Conservation (phyloP, 768 basidiomycete genomes). For the Sarcodon aspratus region DNA sequence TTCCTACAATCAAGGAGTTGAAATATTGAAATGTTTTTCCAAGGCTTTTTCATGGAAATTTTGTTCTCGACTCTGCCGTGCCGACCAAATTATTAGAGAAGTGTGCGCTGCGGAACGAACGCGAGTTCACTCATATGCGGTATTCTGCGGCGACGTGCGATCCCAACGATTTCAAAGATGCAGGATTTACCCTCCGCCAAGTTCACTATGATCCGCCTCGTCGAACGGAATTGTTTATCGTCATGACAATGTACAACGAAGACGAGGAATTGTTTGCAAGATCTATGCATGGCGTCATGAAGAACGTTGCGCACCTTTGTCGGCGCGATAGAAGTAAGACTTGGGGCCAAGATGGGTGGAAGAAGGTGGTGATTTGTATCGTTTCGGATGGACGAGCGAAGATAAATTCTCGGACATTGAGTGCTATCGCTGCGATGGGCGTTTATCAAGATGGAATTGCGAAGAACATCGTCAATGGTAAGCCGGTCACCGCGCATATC, state of each 20-base stretch:
- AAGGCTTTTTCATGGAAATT: slow-evolving; percentile 85
- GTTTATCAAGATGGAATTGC: slow-evolving; percentile 91
- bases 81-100: slow-evolving; percentile 86
- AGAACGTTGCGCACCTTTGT: slow-evolving; percentile 85
- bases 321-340: slow-evolving; percentile 82
- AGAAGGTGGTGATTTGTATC: slow-evolving; percentile 92
- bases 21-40: neutral
- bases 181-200: slow-evolving; percentile 82
- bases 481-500: slow-evolving; percentile 79
- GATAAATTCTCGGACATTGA: slow-evolving; percentile 75
- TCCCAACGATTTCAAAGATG: slow-evolving; percentile 80
- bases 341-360: slow-evolving; percentile 98
- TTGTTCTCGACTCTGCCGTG: slow-evolving; percentile 83
- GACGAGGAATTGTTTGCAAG: slow-evolving; percentile 84
- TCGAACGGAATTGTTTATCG: slow-evolving; percentile 90
- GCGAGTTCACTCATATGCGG: slow-evolving; percentile 93
- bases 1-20: neutral
- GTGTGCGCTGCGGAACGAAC: slow-evolving; percentile 64
- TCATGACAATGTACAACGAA: slow-evolving; percentile 98
- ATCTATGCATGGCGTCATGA: slow-evolving; percentile 94
- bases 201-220: slow-evolving; percentile 86
- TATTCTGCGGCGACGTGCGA: slow-evolving; percentile 95
- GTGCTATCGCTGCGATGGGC: slow-evolving; percentile 87
- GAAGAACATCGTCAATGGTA: slow-evolving; percentile 75
- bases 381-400: slow-evolving; percentile 81